Base-by-base conservation (phyloP, 2,329 filamentous ascomycete species). In the Pleomassaria siparia region DNA sequence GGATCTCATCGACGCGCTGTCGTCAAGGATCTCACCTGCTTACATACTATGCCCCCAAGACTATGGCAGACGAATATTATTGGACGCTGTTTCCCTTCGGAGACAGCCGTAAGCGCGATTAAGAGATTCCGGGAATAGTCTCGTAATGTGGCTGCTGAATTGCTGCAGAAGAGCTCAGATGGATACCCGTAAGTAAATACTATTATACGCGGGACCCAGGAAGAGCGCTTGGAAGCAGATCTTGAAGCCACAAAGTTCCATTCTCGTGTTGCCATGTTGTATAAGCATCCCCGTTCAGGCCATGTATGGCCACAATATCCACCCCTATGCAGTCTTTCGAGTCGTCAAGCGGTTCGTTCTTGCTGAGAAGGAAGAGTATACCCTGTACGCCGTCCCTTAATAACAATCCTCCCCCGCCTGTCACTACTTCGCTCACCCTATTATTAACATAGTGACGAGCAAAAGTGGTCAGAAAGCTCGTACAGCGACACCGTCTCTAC, bases 221-320 rank as follows among this genome's bases (percentile, higher is more conserved):
- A 49, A 63, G 46, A 35, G 7, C 39, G 26, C 28, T 36, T 15
- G 70, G 70, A 20, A 75, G 56, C 20, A 72, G 60, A 50, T 72
- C 55, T 39, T 48, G 50, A n/a, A 75, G 59, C 72, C 72, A 75
- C 24, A 65, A 55, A 3, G 56, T 59, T 5, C 51, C 53, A 36
- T 63, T 55, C 18, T 59, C 44, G 15, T 64, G 60, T n/a, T 66
- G 70, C 71, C 72, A 76, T 37, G 72, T 73, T 22, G 59, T 59
- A 22, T 63, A 60, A 5, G 67, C 62, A 46, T 75, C 53, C 12
- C 72, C 72, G 51, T 71, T 71, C 12, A 75, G 65, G 13, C 73
- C 72, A 54, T 75, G 72, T 25, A 76, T 69, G 5, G 73, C 73
- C 22, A 76, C 63, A 25, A 73, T 71, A 46, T 63, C 58, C 26